phyloP scores from a whole-genome alignment of 1,284 basidiomycete genomes.

The Leccinum pachyderme region DNA sequence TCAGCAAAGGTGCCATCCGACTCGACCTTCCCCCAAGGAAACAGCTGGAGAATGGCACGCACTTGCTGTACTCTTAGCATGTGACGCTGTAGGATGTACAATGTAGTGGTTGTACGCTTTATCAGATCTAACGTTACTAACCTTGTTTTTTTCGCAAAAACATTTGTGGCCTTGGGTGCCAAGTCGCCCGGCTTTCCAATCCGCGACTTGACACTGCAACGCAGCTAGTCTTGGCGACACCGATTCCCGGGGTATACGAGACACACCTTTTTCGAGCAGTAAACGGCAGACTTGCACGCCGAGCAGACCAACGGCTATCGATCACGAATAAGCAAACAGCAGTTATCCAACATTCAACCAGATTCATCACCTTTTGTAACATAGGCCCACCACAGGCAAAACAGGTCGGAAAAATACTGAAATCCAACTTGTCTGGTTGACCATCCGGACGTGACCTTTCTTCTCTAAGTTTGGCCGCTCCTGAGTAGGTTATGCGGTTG shows the following conservation, averaged over 20 bases:
- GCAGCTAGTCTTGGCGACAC: neutral
- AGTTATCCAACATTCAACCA: neutral
- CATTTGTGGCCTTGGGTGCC: slow-evolving; percentile 35
- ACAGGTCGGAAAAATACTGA: slow-evolving; percentile 23
- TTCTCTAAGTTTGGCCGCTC: slow-evolving; percentile 30
- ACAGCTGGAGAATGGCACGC: slow-evolving; percentile 34
- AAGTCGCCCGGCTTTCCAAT: slow-evolving; percentile 32
- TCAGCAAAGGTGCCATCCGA: slow-evolving; percentile 39
- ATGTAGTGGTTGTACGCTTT: neutral
- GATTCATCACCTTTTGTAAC: slow-evolving; percentile 20
- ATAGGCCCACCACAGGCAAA: slow-evolving; percentile 21
- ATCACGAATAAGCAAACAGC: slow-evolving; percentile 1
- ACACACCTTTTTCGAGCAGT: slow-evolving; percentile 32
- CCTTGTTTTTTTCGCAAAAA: slow-evolving; percentile 38
- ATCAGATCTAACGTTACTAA: slow-evolving; percentile 11
- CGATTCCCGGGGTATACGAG: neutral
- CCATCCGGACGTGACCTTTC: slow-evolving; percentile 28
- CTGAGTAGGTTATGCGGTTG: slow-evolving; percentile 28
- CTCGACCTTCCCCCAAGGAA: slow-evolving; percentile 42
- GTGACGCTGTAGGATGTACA: slow-evolving; percentile 30
- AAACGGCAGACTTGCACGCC: slow-evolving; percentile 29
- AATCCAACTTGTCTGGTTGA: slow-evolving; percentile 31
- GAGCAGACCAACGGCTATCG: slow-evolving; percentile 30
- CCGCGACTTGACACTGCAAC: slow-evolving; percentile 29
- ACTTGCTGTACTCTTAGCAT: slow-evolving; percentile 35